These are phyloP conservation scores for Fusarium kyushuense DNA, from an alignment of 2,329 filamentous ascomycete genomes.

Conservation along the genomic window DNA sequence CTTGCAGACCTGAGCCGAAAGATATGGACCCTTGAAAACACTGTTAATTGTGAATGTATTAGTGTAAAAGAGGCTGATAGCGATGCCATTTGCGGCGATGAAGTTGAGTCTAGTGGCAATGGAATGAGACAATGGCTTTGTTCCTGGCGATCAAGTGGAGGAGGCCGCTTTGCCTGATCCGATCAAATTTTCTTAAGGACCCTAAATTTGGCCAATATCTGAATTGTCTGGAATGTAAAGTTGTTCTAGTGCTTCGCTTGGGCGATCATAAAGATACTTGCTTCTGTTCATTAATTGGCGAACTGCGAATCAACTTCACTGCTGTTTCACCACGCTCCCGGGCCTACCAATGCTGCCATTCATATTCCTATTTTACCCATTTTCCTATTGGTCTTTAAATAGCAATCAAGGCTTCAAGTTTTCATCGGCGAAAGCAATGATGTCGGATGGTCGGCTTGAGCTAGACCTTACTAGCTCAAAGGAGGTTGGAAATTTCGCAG, in stretches of 20 bases:
- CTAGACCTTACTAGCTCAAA: no score
- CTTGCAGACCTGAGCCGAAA: neutral
- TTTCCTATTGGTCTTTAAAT: neutral
- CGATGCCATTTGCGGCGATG: slow-evolving; percentile 24
- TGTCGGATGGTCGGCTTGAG: neutral
- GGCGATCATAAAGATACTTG: neutral
- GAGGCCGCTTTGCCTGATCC: slow-evolving; percentile 5
- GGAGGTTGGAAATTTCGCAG: no score
- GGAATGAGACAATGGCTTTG: slow-evolving; percentile 28
- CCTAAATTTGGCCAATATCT: neutral
- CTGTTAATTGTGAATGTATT: neutral
- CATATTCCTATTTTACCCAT: neutral
- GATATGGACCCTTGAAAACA: rapidly evolving
- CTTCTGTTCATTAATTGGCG: no score
- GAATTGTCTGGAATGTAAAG: slow-evolving; percentile 19
- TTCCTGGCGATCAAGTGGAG: slow-evolving; percentile 14
- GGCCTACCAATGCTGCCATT: neutral
- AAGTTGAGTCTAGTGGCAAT: slow-evolving; percentile 3
- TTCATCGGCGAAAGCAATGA: neutral
- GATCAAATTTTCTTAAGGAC: neutral
- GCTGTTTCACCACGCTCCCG: neutral
- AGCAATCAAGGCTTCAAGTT: neutral
- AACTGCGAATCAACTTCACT: neutral
- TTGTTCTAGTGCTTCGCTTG: neutral
- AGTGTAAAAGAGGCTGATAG: slow-evolving; percentile 8